Percentiles rank a stretch among this genome's conserved stretches.
Conservation (phyloP, 2,329 filamentous ascomycete species). For the Ophiosphaerella herpotricha region DNA sequence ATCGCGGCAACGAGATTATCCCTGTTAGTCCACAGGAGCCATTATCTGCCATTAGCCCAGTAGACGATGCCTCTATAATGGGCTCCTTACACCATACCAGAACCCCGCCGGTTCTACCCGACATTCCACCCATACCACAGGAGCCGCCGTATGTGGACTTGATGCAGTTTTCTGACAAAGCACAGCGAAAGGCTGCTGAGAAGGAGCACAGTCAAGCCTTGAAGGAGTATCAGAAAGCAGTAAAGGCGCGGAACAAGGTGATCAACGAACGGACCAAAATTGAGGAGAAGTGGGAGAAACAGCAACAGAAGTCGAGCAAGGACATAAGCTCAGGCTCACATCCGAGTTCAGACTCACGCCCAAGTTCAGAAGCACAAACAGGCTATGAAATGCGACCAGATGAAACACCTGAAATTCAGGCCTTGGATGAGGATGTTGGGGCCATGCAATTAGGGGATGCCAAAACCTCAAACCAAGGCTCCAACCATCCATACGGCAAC, state of each 20-base stretch:
- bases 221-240: slow-evolving; percentile 68
- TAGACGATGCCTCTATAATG: slow-evolving; percentile 1
- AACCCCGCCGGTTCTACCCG: slow-evolving; percentile 45
- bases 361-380: slow-evolving; percentile 9
- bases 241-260: slow-evolving; percentile 69
- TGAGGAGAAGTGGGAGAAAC: slow-evolving; percentile 51
- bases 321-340: neutral
- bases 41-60: slow-evolving; percentile 22
- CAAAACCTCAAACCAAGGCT: neutral
- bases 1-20: slow-evolving; percentile 45
- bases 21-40: slow-evolving; percentile 36
- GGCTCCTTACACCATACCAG: slow-evolving; percentile 1
- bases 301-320: slow-evolving; percentile 27
- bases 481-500: slow-evolving; percentile 25
- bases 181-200: slow-evolving; percentile 68
- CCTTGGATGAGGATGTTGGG: slow-evolving; percentile 26
- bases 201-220: slow-evolving; percentile 67
- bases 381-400: slow-evolving; percentile 1
- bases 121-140: slow-evolving; percentile 58
- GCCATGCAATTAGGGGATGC: slow-evolving; percentile 24
- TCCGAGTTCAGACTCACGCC: slow-evolving; percentile 23
- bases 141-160: slow-evolving; percentile 63
- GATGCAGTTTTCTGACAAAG: slow-evolving; percentile 64
- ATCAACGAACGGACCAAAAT: slow-evolving; percentile 67
- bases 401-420: slow-evolving; percentile 7